Evolutionary conservation across 139 green algal genomes (phyloP), one percentile per base, ranked within the genome.

Genomic region (Micractinium conductrix): DNA sequence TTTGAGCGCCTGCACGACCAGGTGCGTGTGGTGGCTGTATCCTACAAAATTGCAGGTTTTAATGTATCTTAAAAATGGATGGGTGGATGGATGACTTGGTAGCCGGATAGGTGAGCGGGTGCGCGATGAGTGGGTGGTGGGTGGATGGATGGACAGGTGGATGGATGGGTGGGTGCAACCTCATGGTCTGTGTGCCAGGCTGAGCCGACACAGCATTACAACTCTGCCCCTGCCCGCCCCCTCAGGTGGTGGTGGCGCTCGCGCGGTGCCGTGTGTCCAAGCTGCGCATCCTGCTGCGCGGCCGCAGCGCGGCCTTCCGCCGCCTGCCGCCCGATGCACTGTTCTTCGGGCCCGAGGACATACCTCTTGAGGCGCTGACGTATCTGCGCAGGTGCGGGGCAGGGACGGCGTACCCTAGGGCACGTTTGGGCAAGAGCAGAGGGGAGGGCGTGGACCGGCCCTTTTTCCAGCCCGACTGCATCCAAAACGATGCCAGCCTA

Each of bases 1-100:
- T 85, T 85, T 80, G 80, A 85, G 40, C 30, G 55, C 12, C 70
- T 85, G 69, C 48, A 80, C 16, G 80, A 85, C 53, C 50, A 79
- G 80, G 80, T 80, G 45, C 5, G 48, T 24, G 38, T 68, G 30
- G 63, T 38, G 30, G 30, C n/a, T 17, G 63, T 28, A 38, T 40
- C 30, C 14, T 28, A 30, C 63, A 40, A 40, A 12, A 26, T 40
- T 67, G 58, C 17, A 9, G 19, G 5, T 67, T 28, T 5, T 1
- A 2, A 37, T 38, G 70, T 35, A 9, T 6, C 2, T 33, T 33
- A 1, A 4, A 6, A 30, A 42, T 19, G 22, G 4, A 21, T 24
- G 26, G 12, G 1, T 58, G 10, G 48, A 24, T 10, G 10, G 48
- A 24, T 10, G 48, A 16, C 48, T 58, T 16, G 12, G 48, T 10